These are phyloP conservation scores for Colletotrichum chrysophilum DNA, from an alignment of 2,329 filamentous ascomycete species.

Conservation along the genomic window DNA sequence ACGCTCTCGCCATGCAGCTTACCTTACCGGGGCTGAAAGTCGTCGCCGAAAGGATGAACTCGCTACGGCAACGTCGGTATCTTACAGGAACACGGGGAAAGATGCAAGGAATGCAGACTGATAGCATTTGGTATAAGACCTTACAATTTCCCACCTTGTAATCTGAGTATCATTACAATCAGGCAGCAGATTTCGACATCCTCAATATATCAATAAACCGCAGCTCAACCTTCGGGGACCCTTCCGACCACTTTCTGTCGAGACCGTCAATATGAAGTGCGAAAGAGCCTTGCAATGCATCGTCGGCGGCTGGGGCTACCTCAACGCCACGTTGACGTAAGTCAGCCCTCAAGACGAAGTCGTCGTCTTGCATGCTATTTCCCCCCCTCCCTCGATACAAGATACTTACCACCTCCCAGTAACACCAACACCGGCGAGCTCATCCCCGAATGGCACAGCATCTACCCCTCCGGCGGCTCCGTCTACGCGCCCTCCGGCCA, in stretches of 20 bases:
- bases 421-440: background rate
- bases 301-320: background rate
- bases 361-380: background rate
- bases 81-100: accelerated
- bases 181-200: background rate
- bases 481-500: background rate
- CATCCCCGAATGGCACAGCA: constrained; percentile 10
- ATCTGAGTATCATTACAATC: accelerated
- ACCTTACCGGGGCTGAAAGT: background rate
- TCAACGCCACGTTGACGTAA: constrained; percentile 2
- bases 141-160: accelerated
- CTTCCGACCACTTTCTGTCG: background rate
- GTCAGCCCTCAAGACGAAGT: background rate
- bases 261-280: background rate
- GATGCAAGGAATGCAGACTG: accelerated
- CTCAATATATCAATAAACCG: background rate
- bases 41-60: background rate
- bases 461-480: background rate
- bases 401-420: background rate
- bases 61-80: background rate
- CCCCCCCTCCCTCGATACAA: accelerated
- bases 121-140: background rate
- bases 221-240: accelerated
- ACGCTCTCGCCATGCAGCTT: background rate
- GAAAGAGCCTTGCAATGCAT: background rate